A percentile compares a stretch with the other conserved stretches of the same genome.
These are phyloP conservation scores for Dissophora ornata DNA, from an alignment of 192 early-diverging fungal genomes.

Conservation along the genomic window DNA sequence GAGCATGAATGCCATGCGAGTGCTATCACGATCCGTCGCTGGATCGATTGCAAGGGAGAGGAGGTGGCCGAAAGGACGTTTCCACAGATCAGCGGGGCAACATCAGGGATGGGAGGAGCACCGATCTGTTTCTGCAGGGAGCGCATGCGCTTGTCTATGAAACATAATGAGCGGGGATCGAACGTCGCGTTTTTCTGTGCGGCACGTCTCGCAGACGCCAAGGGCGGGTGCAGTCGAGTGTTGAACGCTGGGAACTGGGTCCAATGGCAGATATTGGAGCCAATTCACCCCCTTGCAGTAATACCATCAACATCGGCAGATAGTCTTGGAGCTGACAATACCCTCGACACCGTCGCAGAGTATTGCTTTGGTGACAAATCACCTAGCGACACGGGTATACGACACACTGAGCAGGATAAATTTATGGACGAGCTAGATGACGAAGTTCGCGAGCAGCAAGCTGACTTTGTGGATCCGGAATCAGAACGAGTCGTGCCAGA, in stretches of 20 bases:
- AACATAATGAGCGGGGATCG: background rate
- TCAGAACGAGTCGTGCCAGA: no score
- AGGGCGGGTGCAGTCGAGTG: slow-evolving; percentile 20
- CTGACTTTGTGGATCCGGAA: no score
- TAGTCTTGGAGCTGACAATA: no score
- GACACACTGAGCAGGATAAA: no score
- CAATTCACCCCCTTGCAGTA: background rate
- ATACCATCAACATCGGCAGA: background rate
- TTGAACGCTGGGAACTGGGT: slow-evolving; percentile 14
- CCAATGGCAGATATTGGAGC: slow-evolving; percentile 8
- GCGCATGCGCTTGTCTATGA: slow-evolving; percentile 10
- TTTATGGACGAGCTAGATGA: no score
- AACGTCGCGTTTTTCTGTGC: slow-evolving; percentile 13
- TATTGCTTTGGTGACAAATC: no score
- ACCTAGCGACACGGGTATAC: no score
- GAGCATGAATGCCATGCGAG: slow-evolving; percentile 1
- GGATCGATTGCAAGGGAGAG: slow-evolving; percentile 6
- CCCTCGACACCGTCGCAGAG: no score
- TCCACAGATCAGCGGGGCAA: background rate
- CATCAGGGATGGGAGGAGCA: background rate
- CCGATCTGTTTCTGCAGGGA: slow-evolving; percentile 19
- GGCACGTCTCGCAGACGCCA: slow-evolving; percentile 7
- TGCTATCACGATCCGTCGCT: slow-evolving; percentile 6
- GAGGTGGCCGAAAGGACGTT: background rate
- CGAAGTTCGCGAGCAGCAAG: no score